phyloP scores from a whole-genome alignment of 129 eudicot genomes.

The Rutidosis leptorrhynchoides region DNA sequence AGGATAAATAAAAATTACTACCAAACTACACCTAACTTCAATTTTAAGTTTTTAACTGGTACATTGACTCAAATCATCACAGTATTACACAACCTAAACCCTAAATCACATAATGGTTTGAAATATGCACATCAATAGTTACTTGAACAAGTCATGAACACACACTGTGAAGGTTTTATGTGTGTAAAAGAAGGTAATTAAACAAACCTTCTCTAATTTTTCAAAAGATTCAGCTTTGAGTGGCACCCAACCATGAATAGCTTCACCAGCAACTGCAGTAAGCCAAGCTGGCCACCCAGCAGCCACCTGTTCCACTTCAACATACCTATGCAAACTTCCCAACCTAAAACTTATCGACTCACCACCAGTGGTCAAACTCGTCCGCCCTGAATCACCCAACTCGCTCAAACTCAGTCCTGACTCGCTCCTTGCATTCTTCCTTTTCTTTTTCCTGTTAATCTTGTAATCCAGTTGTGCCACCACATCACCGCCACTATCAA shows the following conservation, averaged over 20 bases:
- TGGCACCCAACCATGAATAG: slow-evolving; percentile 87
- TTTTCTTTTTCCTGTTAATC: slow-evolving; percentile 46
- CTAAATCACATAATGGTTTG: background rate
- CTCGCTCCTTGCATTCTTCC: slow-evolving; percentile 51
- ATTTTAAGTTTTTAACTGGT: background rate
- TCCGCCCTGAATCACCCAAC: slow-evolving; percentile 72
- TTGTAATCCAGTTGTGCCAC: slow-evolving; percentile 43
- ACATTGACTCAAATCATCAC: background rate
- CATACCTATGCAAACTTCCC: slow-evolving; percentile 64
- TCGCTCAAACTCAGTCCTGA: slow-evolving; percentile 61
- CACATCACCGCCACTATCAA: slow-evolving; percentile 44
- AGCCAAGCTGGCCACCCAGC: slow-evolving; percentile 99
- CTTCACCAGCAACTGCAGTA: slow-evolving; percentile 83
- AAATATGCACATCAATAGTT: slow-evolving; percentile 5
- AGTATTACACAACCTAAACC: slow-evolving; percentile 8
- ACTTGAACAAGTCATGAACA: background rate
- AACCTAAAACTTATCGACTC: slow-evolving; percentile 80
- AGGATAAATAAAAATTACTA: background rate
- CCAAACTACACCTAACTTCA: background rate
- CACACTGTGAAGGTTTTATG: slow-evolving; percentile 17
- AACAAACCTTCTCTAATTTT: slow-evolving; percentile 70
- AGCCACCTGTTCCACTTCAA: slow-evolving; percentile 73
- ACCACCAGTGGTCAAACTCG: slow-evolving; percentile 47
- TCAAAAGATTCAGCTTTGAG: slow-evolving; percentile 75
- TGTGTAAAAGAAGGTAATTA: background rate